phyloP scores from a whole-genome alignment of 495 filamentous ascomycete genomes.

The Amphirosellinia nigrospora region DNA sequence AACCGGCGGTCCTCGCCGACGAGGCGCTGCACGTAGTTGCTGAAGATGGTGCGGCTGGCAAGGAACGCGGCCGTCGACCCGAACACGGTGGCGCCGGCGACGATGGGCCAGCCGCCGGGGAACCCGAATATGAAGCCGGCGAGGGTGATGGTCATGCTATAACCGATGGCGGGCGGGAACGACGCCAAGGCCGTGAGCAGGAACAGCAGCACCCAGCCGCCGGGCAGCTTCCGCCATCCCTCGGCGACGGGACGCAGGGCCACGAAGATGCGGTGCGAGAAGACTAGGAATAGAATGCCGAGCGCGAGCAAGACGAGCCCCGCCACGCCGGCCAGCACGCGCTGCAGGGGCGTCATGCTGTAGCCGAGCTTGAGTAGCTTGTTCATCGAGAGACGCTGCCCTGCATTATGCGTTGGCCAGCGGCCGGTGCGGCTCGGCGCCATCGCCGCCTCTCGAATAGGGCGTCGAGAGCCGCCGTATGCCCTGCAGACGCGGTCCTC shows the following conservation, averaged over 20 bases:
- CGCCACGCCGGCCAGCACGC: conserved; percentile 59
- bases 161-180: conserved; percentile 92
- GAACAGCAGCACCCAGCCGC: conserved; percentile 84
- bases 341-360: conserved; percentile 64
- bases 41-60: conserved; percentile 76
- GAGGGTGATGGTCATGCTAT: conserved; percentile 83
- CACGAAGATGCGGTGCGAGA: conserved; percentile 77
- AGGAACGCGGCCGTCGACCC: conserved; percentile 82
- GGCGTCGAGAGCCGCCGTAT: conserved; percentile 31
- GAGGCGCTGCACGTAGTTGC: conserved; percentile 75
- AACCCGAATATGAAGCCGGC: conserved; percentile 94
- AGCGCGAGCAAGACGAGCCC: conserved; percentile 57
- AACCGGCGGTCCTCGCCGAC: conserved; percentile 82
- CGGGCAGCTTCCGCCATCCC: conserved; percentile 69
- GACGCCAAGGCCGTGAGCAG: conserved; percentile 74
- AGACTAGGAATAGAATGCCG: conserved; percentile 71
- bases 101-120: conserved; percentile 88
- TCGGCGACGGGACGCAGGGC: conserved; percentile 72
- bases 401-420: conserved; percentile 30
- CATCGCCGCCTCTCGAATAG: conserved; percentile 22
- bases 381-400: conserved; percentile 27
- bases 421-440: conserved; percentile 14
- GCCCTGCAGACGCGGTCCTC: background rate
- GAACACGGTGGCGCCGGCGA: conserved; percentile 75
- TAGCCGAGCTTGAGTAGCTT: conserved; percentile 40